Evolutionary conservation across 441 rosid species (phyloP).

Genomic region (Corymbia citriodora): DNA sequence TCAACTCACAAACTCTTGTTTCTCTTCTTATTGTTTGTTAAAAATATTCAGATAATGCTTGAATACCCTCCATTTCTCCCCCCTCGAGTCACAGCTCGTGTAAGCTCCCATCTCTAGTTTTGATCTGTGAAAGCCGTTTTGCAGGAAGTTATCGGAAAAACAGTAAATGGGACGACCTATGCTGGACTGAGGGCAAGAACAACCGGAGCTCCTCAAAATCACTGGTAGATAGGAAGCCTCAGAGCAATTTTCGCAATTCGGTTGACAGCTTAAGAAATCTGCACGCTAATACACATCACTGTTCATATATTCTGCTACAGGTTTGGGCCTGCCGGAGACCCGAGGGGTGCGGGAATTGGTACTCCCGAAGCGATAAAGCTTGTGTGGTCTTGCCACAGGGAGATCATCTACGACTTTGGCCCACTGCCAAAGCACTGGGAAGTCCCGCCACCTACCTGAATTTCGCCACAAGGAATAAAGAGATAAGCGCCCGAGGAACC

Average conservation of each 20-base stretch:
- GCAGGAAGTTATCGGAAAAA: constrained; percentile 87
- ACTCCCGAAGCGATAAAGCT: constrained; percentile 97
- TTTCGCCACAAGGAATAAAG: not conserved
- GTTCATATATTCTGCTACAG: constrained; percentile 18
- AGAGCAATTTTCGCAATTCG: not conserved
- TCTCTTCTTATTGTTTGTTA: not conserved
- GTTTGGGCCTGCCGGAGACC: constrained; percentile 99
- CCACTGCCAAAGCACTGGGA: constrained; percentile 78
- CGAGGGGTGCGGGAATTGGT: constrained; percentile 98
- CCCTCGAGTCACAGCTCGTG: not conserved
- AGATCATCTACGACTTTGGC: constrained; percentile 80
- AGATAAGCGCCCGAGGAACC: not conserved
- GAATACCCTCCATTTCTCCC: not conserved
- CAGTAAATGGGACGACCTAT: constrained; percentile 94
- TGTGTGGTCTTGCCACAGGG: constrained; percentile 99
- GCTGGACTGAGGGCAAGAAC: constrained; percentile 97
- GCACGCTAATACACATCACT: not conserved
- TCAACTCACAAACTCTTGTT: not conserved
- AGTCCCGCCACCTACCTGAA: constrained; percentile 74
- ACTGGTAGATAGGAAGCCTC: constrained; percentile 44
- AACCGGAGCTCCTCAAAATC: constrained; percentile 98
- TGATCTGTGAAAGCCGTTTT: not conserved
- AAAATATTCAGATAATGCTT: not conserved
- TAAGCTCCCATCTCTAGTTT: not conserved
- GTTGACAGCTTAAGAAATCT: not conserved